Evolutionary conservation across 257 asterid species (phyloP).

Genomic region (Anisodus tanguticus): DNA sequence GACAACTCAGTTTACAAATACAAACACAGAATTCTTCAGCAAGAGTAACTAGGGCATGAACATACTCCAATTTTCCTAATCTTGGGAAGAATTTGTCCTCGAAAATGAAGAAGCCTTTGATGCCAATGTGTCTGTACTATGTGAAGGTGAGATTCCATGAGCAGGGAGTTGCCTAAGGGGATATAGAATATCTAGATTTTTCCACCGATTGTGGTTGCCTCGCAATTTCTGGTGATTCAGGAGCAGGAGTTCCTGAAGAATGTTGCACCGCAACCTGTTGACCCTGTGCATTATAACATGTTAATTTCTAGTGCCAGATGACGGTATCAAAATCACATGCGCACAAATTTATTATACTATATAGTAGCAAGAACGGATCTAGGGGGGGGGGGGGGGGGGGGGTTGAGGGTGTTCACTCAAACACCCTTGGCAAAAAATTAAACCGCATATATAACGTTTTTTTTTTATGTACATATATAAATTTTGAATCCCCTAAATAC

Average conservation of each 20-base stretch:
- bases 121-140: constrained; percentile 17
- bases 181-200: constrained; percentile 14
- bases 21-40: background rate
- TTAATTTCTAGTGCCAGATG: background rate
- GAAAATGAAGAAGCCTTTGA: constrained; percentile 18
- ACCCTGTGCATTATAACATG: constrained; percentile 44
- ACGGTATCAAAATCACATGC: background rate
- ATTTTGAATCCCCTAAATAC: too few relatives aligned
- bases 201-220: constrained; percentile 16
- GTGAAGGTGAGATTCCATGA: constrained; percentile 31
- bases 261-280: constrained; percentile 36
- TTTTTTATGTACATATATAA: too few relatives aligned
- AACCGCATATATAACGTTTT: too few relatives aligned
- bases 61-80: constrained; percentile 3
- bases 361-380: too few relatives aligned
- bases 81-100: constrained; percentile 24
- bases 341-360: background rate
- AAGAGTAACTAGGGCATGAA: background rate
- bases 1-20: background rate
- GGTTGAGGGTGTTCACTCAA: too few relatives aligned
- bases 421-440: too few relatives aligned
- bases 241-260: constrained; percentile 35
- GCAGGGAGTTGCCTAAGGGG: constrained; percentile 20
- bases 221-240: constrained; percentile 29
- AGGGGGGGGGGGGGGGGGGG: too few relatives aligned